Evolutionary conservation across 1,284 basidiomycete species (phyloP), one percentile per base, ranked within the genome.

Genomic region (Melanopsichium pennsylvanicum): DNA sequence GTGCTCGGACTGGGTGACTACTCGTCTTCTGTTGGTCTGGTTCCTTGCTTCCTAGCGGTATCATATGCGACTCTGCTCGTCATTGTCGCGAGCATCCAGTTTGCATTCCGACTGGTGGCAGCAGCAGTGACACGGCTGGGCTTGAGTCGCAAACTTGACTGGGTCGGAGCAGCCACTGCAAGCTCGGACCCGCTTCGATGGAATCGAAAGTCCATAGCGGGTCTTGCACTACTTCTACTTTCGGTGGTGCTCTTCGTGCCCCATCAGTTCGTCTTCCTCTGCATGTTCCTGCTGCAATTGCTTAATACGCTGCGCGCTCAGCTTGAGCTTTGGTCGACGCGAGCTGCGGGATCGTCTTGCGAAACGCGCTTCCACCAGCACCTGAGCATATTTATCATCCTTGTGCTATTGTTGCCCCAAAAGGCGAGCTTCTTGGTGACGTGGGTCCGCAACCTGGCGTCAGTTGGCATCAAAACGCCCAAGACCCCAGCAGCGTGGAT

Each of bases 201-300:
- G 59, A 59, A 56, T 29, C 42, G 37, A 0, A 56, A 45, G 22
- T 60, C 68, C 8, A 42, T 89, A 15, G 38, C 87, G 6, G 90
- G 89, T 1, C 86, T 91, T 76, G 73, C 74, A 5, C 44, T 88
- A 13, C 84, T 93, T n/a, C 84, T 88, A 37, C 59, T 86, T 11
- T 82, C 89, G 12, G 88, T 93, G 35, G 86, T 88, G 62, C 71
- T 92, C 23, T 83, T 91, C 52, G 84, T 95, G 18, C 93, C 94
- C 0, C 92, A 91, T 86, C 93, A 96, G 81, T 90, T 94, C 26
- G 91, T 89, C 2, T 93, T 90, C 79, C 85, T 95, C 13, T 87
- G 90, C 29, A 88, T 88, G 64, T 92, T 89, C 85, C 68, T 89
- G 13, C 86, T 92, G 34, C 90, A 93, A 61, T 83, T 92, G 39